Conservation (phyloP, 805 yeast genomes). For the Pichia kluyveri region DNA sequence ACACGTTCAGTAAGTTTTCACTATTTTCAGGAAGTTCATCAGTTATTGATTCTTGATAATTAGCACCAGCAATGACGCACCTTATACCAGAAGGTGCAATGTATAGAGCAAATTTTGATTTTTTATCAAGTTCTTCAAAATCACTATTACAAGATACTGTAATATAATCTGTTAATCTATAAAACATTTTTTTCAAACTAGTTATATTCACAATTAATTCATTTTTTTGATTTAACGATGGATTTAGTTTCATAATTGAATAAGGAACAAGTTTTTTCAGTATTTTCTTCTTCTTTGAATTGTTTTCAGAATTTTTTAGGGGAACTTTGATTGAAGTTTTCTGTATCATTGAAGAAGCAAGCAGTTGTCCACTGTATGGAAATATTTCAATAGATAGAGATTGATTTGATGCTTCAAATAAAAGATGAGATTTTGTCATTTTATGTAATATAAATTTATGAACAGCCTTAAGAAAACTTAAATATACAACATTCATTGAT, state of each 20-base stretch:
- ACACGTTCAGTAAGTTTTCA: conserved; percentile 4
- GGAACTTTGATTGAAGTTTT: conserved; percentile 4
- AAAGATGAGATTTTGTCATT: conserved; percentile 14
- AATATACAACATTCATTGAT: conserved; percentile 28
- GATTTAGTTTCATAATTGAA: conserved; percentile 35
- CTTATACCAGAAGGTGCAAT: conserved; percentile 50
- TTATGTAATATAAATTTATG: conserved; percentile 30
- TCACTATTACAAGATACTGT: conserved; percentile 4
- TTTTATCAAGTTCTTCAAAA: conserved; percentile 3
- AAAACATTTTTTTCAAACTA: conserved; percentile 12
- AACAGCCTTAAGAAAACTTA: conserved; percentile 42
- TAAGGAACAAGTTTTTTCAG: conserved; percentile 11
- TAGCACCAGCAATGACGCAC: conserved; percentile 25
- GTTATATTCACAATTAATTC: conserved; percentile 33
- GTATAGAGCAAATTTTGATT: conserved; percentile 30
- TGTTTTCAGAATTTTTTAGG: background rate
- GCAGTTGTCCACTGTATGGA: conserved; percentile 44
- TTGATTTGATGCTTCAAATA: conserved; percentile 14
- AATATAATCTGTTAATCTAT: conserved; percentile 14
- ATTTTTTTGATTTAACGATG: conserved; percentile 38
- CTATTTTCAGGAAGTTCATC: conserved; percentile 35
- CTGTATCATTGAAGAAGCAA: conserved; percentile 19
- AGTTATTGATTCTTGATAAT: conserved; percentile 24
- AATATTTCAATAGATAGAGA: conserved; percentile 28
- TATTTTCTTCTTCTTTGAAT: conserved; percentile 3